Evolutionary conservation across 495 filamentous ascomycete genomes (phyloP), one percentile per base, ranked within the genome.

Genomic region (Xylaria intraflava): DNA sequence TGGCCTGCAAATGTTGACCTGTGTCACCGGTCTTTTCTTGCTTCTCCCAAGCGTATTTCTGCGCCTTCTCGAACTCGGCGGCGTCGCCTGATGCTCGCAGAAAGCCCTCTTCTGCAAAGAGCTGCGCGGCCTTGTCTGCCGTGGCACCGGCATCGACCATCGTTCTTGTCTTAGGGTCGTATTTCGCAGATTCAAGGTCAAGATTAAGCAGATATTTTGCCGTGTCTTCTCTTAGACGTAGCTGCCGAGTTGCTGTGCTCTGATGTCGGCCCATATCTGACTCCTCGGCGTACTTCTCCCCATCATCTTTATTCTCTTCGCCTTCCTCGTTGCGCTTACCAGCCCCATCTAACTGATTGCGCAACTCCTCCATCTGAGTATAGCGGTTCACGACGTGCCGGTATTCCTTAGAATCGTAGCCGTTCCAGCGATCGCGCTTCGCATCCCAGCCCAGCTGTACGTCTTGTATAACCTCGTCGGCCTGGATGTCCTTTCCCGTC

Each of bases 401-500:
- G 65, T 96, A 96, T 71, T 96, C 88, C 61, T 78, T 80, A 2
- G 92, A 78, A 69, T 97, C 91, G 70, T 95, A 98, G 23, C 90
- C 90, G 67, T 96, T 96, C 91, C 92, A 98, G 38, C 92, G 79
- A 72, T 98, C 93, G 61, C 93, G 77, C 75, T 98, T 98, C n/a
- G 93, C 93, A 70, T 97, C 93, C 90, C 92, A 98, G 2, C 90
- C 89, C 20, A 95, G 70, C 46, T 87, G 78, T 19, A 95, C 87
- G 50, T 91, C 81, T 62, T 93, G 84, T 36, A 95, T 74, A n/a
- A 83, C 69, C 64, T 96, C 90, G 69, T 98, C 93, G 20, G 90
- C 89, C 63, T 94, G 83, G 56, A 98, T 98, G 69, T 97, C 83
- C 59, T 82, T 85, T 5, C 93, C 93, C 0, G 90, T 95, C 86